Evolutionary conservation across 2,329 filamentous ascomycete species (phyloP), one percentile per base, ranked within the genome.

Genomic region (Thielaviopsis ethacetica): DNA sequence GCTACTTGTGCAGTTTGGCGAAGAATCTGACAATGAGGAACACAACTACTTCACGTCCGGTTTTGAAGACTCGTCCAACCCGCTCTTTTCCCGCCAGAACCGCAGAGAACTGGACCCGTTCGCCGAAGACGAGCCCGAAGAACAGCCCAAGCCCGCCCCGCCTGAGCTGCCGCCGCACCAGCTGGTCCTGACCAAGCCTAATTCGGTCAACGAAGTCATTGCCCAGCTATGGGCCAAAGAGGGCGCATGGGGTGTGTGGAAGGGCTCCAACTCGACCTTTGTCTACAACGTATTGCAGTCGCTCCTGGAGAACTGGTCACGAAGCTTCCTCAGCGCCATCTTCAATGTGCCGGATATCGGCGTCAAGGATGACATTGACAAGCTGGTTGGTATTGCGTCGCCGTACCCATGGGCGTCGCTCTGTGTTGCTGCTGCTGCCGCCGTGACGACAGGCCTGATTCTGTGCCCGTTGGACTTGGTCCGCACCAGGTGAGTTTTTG

Each of bases 221-320:
- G 84, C 84, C 6, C 86, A 94, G 68, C 73, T 97, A 21, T 97
- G 93, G 88, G 79, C 85, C 54, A 91, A 86, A 65, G 91, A 95
- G 68, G 88, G 90, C 41, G 85, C 85, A 0, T 91, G 90, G 78
- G 93, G 93, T 4, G 84, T 96, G 5, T 98, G 91, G 91, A 96
- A 96, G 70, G 83, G 85, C 9, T 88, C 90, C 44, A 97, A 97
- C 68, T 83, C 87, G 15, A 94, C 90, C 1, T 98, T 97, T 67
- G 76, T 97, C 55, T 95, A 97, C 72, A 87, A 84, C 0, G 81
- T 96, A 53, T 77, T 97, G 19, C 81, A 91, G 62, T 89, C 89
- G 12, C 85, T 94, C 7, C 74, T 95, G 30, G 93, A 97, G 69
- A 91, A 88, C 65, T 98, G 94, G 84, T 87, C 91, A 10, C 82